Conservation (phyloP, 495 filamentous ascomycete species). For the Hypoxylon fuscum region DNA sequence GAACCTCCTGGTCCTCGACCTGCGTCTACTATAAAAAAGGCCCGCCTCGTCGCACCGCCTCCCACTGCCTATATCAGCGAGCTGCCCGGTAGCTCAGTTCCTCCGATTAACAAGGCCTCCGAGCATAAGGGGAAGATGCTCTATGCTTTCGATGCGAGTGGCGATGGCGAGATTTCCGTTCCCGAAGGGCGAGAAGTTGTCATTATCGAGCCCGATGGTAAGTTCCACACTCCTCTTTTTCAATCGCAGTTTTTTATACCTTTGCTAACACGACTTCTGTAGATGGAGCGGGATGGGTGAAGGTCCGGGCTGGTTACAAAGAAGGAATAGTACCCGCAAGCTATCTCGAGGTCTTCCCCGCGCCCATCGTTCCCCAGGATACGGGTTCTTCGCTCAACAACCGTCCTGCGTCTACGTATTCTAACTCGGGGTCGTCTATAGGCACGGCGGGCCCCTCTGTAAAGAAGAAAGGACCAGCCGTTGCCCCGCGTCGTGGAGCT, state of each 20-base stretch:
- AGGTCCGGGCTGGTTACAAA: slow-evolving; percentile 71
- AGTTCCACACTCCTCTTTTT: slow-evolving; percentile 41
- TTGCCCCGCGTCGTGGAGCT: slow-evolving; percentile 89
- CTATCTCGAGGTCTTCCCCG: slow-evolving; percentile 65
- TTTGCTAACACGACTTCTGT: slow-evolving; percentile 16
- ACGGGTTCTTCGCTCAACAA: slow-evolving; percentile 59
- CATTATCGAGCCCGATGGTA: slow-evolving; percentile 90
- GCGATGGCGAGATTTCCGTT: slow-evolving; percentile 81
- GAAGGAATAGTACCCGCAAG: slow-evolving; percentile 88
- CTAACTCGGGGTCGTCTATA: slow-evolving; percentile 79
- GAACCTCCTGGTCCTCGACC: slow-evolving; percentile 48
- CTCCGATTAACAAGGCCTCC: slow-evolving; percentile 32
- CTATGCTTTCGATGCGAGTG: slow-evolving; percentile 82
- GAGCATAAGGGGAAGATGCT: slow-evolving; percentile 87
- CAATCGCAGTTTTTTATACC: background rate
- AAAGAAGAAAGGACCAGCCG: slow-evolving; percentile 92
- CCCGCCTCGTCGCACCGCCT: slow-evolving; percentile 85
- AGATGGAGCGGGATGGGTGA: slow-evolving; percentile 95
- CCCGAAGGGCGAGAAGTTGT: slow-evolving; percentile 77
- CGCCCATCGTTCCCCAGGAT: slow-evolving; percentile 60
- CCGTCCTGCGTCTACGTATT: slow-evolving; percentile 74
- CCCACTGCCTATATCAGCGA: slow-evolving; percentile 79
- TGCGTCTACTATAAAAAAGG: slow-evolving; percentile 56
- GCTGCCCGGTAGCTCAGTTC: slow-evolving; percentile 60
- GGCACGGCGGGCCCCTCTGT: slow-evolving; percentile 54